phyloP scores from a whole-genome alignment of 495 filamentous ascomycete genomes.

The Penicillium canescens region DNA sequence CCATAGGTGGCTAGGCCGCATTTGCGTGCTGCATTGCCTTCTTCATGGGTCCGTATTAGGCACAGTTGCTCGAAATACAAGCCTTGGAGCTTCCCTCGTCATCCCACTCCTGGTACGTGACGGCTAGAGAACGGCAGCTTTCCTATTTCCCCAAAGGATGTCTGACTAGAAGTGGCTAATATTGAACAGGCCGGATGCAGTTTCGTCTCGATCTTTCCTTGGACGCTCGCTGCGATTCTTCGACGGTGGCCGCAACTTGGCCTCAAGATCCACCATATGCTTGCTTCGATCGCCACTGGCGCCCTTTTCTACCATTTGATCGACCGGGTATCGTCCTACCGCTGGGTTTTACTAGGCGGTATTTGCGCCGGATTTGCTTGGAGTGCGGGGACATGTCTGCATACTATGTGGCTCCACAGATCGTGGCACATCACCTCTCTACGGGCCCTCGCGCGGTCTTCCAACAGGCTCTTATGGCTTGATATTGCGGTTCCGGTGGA shows the following conservation, averaged over 20 bases:
- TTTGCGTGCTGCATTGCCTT: neutral
- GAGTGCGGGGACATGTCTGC: neutral
- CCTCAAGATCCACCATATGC: constrained; percentile 3
- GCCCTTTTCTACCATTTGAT: constrained; percentile 6
- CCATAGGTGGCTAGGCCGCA: constrained; percentile 1
- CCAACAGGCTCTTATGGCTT: constrained; percentile 1
- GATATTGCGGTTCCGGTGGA: neutral
- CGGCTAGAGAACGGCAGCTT: too few relatives aligned
- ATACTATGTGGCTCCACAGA: constrained; percentile 4
- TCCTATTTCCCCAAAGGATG: neutral
- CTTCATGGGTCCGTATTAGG: constrained; percentile 1
- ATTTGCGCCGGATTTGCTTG: neutral
- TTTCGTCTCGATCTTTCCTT: constrained; percentile 6
- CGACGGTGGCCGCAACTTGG: constrained; percentile 1
- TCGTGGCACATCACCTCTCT: neutral
- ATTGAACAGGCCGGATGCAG: constrained; percentile 2
- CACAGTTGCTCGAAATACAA: neutral
- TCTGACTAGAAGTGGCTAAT: neutral
- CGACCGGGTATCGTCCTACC: neutral
- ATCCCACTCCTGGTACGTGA: constrained; percentile 1
- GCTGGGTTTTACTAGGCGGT: constrained; percentile 7
- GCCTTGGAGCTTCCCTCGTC: constrained; percentile 1
- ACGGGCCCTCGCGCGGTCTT: neutral
- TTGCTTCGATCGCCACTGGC: neutral
- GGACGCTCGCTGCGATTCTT: constrained; percentile 5